A percentile compares a stretch with the other conserved stretches of the same genome.
Evolutionary conservation across 805 yeast species (phyloP).

Genomic region (Saturnispora kantuleensis): DNA sequence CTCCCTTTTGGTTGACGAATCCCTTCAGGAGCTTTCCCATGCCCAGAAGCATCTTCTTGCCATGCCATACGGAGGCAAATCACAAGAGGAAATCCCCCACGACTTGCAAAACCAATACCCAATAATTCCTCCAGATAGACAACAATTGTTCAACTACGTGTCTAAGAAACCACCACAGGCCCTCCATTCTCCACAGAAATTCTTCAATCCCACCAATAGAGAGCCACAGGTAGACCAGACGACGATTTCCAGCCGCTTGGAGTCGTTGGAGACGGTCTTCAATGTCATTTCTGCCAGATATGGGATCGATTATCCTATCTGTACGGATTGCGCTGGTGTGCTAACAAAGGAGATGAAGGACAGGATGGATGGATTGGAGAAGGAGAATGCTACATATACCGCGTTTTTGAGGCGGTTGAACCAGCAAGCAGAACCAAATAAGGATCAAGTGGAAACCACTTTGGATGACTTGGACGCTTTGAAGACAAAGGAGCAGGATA

Average conservation of each 20-base stretch:
- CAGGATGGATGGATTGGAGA: conserved; percentile 61
- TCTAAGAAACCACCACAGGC: conserved; percentile 11
- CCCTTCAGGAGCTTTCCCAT: conserved; percentile 40
- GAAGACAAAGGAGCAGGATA: conserved; percentile 29
- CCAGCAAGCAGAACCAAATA: conserved; percentile 38
- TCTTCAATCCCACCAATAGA: too few relatives aligned
- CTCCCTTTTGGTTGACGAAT: conserved; percentile 46
- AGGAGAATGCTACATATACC: conserved; percentile 71
- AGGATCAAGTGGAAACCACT: conserved; percentile 35
- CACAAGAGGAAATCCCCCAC: conserved; percentile 2
- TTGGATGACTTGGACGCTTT: conserved; percentile 37
- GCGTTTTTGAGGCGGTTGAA: conserved; percentile 63
- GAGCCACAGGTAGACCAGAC: neutral
- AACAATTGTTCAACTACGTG: conserved; percentile 29
- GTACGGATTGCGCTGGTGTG: conserved; percentile 71
- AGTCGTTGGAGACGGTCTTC: conserved; percentile 52
- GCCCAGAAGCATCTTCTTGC: conserved; percentile 49
- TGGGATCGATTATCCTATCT: conserved; percentile 78
- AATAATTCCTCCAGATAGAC: conserved; percentile 30
- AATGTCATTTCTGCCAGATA: conserved; percentile 67
- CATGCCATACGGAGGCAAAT: conserved; percentile 20
- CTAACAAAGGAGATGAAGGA: conserved; percentile 54
- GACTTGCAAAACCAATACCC: conserved; percentile 21
- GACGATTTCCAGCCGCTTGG: conserved; percentile 21
- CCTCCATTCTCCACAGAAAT: too few relatives aligned